These are phyloP conservation scores for Skeletonema menzelii DNA, from an alignment of 108 stramenopile species.

Conservation along the genomic window DNA sequence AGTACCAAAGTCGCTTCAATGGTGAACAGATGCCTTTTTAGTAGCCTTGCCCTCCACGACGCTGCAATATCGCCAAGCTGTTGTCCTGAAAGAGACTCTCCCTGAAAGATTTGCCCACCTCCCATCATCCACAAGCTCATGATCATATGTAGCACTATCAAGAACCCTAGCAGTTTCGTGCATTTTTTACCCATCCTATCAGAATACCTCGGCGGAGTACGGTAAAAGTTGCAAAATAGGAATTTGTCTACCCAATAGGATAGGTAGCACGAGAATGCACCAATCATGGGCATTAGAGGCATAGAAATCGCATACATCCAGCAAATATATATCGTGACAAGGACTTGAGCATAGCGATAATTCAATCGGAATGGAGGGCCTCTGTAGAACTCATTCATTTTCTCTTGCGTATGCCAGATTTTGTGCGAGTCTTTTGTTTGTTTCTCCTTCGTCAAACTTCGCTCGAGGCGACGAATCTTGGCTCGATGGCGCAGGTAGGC, in stretches of 20 bases:
- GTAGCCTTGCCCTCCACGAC: constrained; percentile 14
- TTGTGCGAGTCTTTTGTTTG: constrained; percentile 32
- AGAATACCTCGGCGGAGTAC: constrained; percentile 67
- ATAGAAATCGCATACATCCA: constrained; percentile 75
- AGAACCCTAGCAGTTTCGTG: constrained; percentile 44
- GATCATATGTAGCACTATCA: constrained; percentile 40
- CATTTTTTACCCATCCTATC: constrained; percentile 50
- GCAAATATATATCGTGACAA: constrained; percentile 76
- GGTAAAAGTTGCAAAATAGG: constrained; percentile 77
- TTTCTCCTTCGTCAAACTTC: constrained; percentile 21
- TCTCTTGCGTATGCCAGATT: constrained; percentile 64
- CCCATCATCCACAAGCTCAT: constrained; percentile 62
- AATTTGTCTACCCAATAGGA: constrained; percentile 83
- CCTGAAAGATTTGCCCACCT: constrained; percentile 47
- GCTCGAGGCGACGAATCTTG: constrained; percentile 43
- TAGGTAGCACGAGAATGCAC: constrained; percentile 55
- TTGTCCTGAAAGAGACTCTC: constrained; percentile 34
- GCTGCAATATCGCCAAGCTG: constrained; percentile 3
- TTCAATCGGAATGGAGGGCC: constrained; percentile 66
- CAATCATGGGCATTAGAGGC: constrained; percentile 70
- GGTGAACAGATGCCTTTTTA: constrained; percentile 51
- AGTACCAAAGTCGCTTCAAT: constrained; percentile 27
- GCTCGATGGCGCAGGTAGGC: constrained; percentile 34
- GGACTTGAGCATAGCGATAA: constrained; percentile 64
- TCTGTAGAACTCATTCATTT: constrained; percentile 60